Conservation (phyloP, 352 stramenopile genomes). For the Globisporangium nunn region DNA sequence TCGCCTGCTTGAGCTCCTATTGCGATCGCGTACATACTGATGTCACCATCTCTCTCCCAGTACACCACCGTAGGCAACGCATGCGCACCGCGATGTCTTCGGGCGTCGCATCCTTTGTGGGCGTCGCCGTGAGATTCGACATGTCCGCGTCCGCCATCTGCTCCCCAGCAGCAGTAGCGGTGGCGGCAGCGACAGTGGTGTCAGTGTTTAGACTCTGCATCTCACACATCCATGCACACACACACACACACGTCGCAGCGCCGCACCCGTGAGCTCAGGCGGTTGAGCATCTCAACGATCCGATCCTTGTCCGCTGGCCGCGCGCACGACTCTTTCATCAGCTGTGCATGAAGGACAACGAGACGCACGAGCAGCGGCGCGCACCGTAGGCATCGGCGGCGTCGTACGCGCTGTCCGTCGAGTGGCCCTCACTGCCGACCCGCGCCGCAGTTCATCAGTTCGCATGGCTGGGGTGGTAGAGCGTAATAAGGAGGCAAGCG, state of each 20-base stretch:
- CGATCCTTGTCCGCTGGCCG: constrained; percentile 74
- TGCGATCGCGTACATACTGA: neutral
- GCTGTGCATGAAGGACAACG: neutral
- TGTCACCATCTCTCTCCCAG: neutral
- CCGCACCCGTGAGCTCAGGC: constrained; percentile 68
- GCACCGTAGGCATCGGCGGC: constrained; percentile 71
- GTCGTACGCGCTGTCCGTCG: constrained; percentile 50
- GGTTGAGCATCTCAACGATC: constrained; percentile 86
- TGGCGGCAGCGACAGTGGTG: neutral
- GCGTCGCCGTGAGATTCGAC: constrained; percentile 77
- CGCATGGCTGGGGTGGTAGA: neutral
- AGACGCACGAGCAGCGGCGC: neutral
- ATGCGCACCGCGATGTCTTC: constrained; percentile 59
- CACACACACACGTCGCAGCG: too few species aligned
- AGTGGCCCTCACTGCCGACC: constrained; percentile 43
- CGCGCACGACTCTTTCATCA: neutral
- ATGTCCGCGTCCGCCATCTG: constrained; percentile 85
- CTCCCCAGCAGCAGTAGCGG: neutral
- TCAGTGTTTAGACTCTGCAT: too few species aligned
- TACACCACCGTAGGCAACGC: too few species aligned
- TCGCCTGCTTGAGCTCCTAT: constrained; percentile 67
- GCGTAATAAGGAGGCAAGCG: neutral
- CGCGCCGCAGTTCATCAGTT: neutral
- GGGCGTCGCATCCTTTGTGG: constrained; percentile 67
- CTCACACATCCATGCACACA: too few species aligned